Evolutionary conservation across 176 grass and related monocot genomes (phyloP).

Genomic region (Rhynchospora breviuscula): DNA sequence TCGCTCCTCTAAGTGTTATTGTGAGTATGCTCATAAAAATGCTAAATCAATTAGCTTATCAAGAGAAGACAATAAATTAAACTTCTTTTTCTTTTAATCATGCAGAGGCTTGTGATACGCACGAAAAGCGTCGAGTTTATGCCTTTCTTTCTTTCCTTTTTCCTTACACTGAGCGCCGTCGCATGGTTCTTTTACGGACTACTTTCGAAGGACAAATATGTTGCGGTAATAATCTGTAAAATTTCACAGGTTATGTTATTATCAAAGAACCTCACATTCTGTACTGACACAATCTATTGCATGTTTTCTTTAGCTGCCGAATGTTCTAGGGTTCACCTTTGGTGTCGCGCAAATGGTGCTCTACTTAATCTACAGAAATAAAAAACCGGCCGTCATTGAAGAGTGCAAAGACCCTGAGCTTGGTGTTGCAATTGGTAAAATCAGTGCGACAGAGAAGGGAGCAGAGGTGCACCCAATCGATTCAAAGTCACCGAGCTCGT

Average conservation of each 20-base stretch:
- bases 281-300: not conserved
- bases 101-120: conserved; percentile 65
- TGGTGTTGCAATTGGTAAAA: conserved; percentile 31
- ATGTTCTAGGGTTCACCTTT: conserved; percentile 61
- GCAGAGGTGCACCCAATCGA: not conserved
- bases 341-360: conserved; percentile 63
- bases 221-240: conserved; percentile 35
- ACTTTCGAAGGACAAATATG: conserved; percentile 69
- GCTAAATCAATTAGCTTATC: not conserved
- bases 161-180: conserved; percentile 59
- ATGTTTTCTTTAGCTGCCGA: conserved; percentile 46
- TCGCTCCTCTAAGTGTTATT: conserved; percentile 70
- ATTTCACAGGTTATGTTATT: not conserved
- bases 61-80: not conserved
- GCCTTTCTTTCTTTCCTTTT: conserved; percentile 78
- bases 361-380: conserved; percentile 54
- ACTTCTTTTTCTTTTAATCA: not conserved
- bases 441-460: conserved; percentile 5
- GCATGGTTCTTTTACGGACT: conserved; percentile 84
- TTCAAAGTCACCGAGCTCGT: not conserved
- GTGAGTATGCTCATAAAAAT: conserved; percentile 30
- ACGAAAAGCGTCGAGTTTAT: conserved; percentile 85
- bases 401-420: conserved; percentile 29
- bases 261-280: not conserved
- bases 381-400: conserved; percentile 27